Evolutionary conservation across 1,139 yeast species (phyloP), one percentile per base, ranked within the genome.

Genomic region (Blastobotrys petasosporus): DNA sequence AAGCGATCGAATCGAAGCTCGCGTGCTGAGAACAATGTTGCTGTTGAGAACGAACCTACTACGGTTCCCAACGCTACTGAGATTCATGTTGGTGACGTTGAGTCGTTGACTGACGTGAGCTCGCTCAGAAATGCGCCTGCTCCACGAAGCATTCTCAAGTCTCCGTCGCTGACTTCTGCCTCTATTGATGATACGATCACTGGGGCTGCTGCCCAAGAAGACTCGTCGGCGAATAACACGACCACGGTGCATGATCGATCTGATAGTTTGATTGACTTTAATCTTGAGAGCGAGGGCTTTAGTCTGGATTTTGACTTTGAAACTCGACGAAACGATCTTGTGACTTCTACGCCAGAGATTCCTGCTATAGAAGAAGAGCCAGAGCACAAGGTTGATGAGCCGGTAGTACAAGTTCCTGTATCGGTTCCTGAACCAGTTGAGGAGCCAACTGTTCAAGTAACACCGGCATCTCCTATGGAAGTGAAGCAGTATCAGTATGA

Each of bases 11-110:
- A 55, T 12, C 44, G 45, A 28, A 49, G 54, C 15, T 42, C 44
- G 11, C 35, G 28, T 15, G 39, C 43, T 3, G 49, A 42, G 32
- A 32, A 33, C 29, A 31, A 44, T 44, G 39, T 42, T 44, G 46
- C 43, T 41, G 32, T 46, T 44, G 17, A 47, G 41, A 50, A 51
- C 38, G 45, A 47, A 12, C 36, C 38, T 1, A 59, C 56, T 33
- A 51, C 52, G 5, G 60, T 63, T 17, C 64, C 65, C 10, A 58
- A 61, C 46, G 59, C 66, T 4, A 52, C 59, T 1, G 65, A 62
- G 41, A 56, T 64, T 23, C 64, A 62, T 33, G 60, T 61, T 15
- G 49, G 50, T 34, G 46, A 37, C 34, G 31, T 32, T 42, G 37
- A 30, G 32, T 11, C 48, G 44, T 32, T 41, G 16, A 46, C 33